These are phyloP conservation scores for Magnolia changhungtana DNA, from an alignment of 164 flowering plant genomes.

Conservation along the genomic window DNA sequence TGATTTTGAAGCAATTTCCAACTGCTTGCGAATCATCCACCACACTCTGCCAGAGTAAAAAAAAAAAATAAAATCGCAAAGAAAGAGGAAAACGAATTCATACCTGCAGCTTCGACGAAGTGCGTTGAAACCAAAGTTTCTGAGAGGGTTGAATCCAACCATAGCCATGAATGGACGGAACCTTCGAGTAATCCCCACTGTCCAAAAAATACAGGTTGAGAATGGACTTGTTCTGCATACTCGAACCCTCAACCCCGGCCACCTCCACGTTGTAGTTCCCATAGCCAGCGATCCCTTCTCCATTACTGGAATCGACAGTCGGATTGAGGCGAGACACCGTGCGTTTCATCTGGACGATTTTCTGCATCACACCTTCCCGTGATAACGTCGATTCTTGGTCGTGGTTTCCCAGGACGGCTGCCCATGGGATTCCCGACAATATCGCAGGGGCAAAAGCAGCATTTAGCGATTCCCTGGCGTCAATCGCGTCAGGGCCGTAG, in stretches of 20 bases:
- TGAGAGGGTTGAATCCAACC: constrained; percentile 97
- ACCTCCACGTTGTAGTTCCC: constrained; percentile 93
- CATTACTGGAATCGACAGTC: constrained; percentile 12
- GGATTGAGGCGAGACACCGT: constrained; percentile 72
- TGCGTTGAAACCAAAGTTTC: constrained; percentile 76
- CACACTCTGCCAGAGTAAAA: too few species aligned
- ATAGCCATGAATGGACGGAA: constrained; percentile 66
- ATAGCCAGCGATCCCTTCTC: constrained; percentile 65
- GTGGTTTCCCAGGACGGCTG: constrained; percentile 91
- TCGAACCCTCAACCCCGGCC: constrained; percentile 55
- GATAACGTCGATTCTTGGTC: constrained; percentile 80
- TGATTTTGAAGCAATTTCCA: too few species aligned
- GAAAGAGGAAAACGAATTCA: background rate
- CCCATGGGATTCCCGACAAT: constrained; percentile 79
- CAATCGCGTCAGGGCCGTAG: constrained; percentile 56
- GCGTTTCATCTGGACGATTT: constrained; percentile 54
- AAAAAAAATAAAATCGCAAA: too few species aligned
- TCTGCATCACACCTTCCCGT: constrained; percentile 80
- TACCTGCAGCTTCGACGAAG: constrained; percentile 72
- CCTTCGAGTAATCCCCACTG: constrained; percentile 92
- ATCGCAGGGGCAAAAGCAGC: constrained; percentile 80
- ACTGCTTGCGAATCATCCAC: too few species aligned
- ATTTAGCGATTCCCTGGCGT: constrained; percentile 62
- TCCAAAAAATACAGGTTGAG: constrained; percentile 88
- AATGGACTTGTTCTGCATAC: constrained; percentile 64